Conservation (phyloP, 805 yeast species). For the Candida easanensis region DNA sequence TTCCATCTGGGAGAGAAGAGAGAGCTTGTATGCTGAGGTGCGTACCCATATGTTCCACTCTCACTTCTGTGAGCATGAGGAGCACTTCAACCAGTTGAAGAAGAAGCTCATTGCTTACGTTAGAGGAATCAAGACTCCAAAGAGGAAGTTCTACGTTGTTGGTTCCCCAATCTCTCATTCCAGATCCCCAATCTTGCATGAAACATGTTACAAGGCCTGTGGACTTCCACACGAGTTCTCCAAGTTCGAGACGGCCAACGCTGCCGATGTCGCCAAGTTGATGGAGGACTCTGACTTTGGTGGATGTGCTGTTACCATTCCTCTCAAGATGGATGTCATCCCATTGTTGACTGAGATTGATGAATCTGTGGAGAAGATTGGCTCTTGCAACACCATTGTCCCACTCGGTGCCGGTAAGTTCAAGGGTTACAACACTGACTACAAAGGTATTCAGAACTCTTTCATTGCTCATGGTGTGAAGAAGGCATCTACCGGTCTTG, state of each 20-base stretch:
- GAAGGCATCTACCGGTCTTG: slow-evolving; percentile 56
- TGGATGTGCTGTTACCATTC: slow-evolving; percentile 95
- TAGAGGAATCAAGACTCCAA: slow-evolving; percentile 58
- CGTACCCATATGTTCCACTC: slow-evolving; percentile 78
- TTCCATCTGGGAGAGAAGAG: slow-evolving; percentile 83
- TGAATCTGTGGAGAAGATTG: slow-evolving; percentile 77
- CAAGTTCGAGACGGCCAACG: slow-evolving; percentile 65
- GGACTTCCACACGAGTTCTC: slow-evolving; percentile 75
- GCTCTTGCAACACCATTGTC: slow-evolving; percentile 89
- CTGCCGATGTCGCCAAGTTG: slow-evolving; percentile 52
- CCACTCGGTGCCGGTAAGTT: slow-evolving; percentile 49
- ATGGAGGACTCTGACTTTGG: slow-evolving; percentile 60
- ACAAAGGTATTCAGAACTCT: slow-evolving; percentile 82
- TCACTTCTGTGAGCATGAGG: slow-evolving; percentile 57
- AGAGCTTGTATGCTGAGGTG: slow-evolving; percentile 73
- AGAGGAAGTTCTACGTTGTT: slow-evolving; percentile 58
- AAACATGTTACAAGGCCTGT: slow-evolving; percentile 68
- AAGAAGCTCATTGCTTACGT: slow-evolving; percentile 58
- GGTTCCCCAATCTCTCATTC: slow-evolving; percentile 87
- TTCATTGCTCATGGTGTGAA: slow-evolving; percentile 55
- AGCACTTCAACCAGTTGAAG: slow-evolving; percentile 56
- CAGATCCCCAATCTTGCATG: slow-evolving; percentile 84
- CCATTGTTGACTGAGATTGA: slow-evolving; percentile 61
- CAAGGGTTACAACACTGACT: slow-evolving; percentile 91
- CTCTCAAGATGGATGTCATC: slow-evolving; percentile 81